Evolutionary conservation across 2,329 filamentous ascomycete species (phyloP).

Genomic region (Aspergillus tubingensis): DNA sequence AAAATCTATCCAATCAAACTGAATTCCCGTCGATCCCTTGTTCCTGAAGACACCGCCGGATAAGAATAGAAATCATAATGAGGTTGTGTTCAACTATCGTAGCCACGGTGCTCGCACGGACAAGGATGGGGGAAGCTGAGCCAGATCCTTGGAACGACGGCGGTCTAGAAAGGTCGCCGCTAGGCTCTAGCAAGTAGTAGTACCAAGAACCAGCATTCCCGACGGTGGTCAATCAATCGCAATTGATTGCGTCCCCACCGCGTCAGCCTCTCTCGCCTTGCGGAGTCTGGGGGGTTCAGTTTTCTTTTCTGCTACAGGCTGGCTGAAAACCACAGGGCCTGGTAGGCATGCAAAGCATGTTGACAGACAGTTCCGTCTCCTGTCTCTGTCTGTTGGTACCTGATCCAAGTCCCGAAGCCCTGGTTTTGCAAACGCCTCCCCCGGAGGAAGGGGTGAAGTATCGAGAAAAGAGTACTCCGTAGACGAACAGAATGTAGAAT

Average conservation of each 20-base stretch:
- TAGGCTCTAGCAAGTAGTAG: constrained; percentile 6
- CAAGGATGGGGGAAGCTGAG: constrained; percentile 9
- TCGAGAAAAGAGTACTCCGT: no score
- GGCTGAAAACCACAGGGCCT: neutral
- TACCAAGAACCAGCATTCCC: constrained; percentile 1
- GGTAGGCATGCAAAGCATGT: neutral
- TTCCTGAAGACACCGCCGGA: constrained; percentile 6
- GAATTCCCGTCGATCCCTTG: constrained; percentile 9
- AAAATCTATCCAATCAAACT: neutral
- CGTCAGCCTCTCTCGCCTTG: constrained; percentile 7
- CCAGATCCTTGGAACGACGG: constrained; percentile 24
- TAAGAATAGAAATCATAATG: constrained; percentile 12
- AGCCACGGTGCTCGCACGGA: constrained; percentile 15
- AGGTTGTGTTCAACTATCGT: constrained; percentile 3
- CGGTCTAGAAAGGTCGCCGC: constrained; percentile 19
- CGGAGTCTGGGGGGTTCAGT: neutral
- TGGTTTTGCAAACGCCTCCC: neutral
- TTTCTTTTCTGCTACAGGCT: neutral
- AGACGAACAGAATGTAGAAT: neutral
- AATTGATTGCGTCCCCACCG: constrained; percentile 8
- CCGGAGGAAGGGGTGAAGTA: neutral
- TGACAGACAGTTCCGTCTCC: neutral
- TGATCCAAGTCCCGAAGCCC: neutral
- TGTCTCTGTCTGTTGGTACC: neutral
- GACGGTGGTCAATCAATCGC: constrained; percentile 4